phyloP scores from a whole-genome alignment of 2,329 filamentous ascomycete species.

The Botryosphaeria agaves region DNA sequence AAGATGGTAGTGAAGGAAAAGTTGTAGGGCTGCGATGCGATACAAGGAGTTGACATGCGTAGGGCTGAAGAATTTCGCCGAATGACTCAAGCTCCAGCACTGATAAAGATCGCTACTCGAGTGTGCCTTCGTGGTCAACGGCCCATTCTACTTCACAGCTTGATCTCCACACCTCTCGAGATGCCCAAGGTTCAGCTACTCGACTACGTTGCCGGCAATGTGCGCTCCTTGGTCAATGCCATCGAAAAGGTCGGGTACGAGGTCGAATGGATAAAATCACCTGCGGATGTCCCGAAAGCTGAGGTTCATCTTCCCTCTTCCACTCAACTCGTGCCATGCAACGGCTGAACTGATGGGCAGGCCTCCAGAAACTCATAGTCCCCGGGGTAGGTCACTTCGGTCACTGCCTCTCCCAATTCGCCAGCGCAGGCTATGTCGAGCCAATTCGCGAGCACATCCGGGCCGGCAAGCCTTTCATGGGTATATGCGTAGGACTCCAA shows the following conservation, averaged over 20 bases:
- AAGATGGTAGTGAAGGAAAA: background rate
- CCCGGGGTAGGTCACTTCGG: conserved; percentile 96
- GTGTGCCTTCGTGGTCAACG: background rate
- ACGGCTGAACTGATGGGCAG: conserved; percentile 15
- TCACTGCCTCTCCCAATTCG: conserved; percentile 77
- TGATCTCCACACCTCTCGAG: background rate
- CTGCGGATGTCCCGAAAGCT: conserved; percentile 67
- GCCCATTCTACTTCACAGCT: background rate
- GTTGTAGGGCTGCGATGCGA: too few relatives aligned
- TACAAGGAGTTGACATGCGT: background rate
- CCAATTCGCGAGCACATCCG: conserved; percentile 70
- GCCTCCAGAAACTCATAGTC: conserved; percentile 66
- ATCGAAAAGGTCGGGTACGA: conserved; percentile 91
- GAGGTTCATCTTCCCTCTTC: conserved; percentile 39
- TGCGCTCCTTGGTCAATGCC: conserved; percentile 89
- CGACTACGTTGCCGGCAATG: conserved; percentile 91
- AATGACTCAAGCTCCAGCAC: too few relatives aligned
- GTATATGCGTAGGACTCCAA: conserved; percentile 89
- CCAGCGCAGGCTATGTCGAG: conserved; percentile 65
- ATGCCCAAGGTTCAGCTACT: conserved; percentile 69
- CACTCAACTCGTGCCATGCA: background rate
- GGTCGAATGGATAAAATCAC: conserved; percentile 79
- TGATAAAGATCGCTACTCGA: too few relatives aligned
- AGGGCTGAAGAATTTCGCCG: background rate
- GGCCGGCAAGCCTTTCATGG: conserved; percentile 93